These are phyloP conservation scores for Amaranthus palmeri DNA, from an alignment of 148 eudicot genomes.

Conservation along the genomic window DNA sequence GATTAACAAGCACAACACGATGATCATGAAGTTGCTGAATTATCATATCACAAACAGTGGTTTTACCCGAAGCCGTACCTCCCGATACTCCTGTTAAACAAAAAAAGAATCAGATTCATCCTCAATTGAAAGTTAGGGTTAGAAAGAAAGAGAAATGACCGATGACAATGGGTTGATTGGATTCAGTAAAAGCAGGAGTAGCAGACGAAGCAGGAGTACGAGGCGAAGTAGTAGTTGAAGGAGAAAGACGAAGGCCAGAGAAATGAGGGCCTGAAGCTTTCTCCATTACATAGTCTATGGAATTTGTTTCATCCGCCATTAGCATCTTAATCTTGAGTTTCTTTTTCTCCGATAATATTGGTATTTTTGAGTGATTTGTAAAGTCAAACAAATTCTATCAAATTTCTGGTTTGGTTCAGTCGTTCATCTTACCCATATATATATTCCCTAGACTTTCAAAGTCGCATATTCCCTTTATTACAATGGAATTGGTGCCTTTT, in stretches of 20 bases:
- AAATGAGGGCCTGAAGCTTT: slow-evolving; percentile 92
- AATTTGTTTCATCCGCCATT: slow-evolving; percentile 56
- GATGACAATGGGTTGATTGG: slow-evolving; percentile 78
- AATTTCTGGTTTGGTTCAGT: no score
- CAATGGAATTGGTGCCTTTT: no score
- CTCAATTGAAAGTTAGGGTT: slow-evolving; percentile 5
- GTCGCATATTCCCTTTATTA: no score
- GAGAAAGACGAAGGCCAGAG: slow-evolving; percentile 73
- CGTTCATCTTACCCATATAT: no score
- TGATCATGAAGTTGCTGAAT: slow-evolving; percentile 99
- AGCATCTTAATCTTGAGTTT: no score
- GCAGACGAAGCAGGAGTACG: slow-evolving; percentile 30
- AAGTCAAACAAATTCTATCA: no score
- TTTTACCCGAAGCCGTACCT: slow-evolving; percentile 97
- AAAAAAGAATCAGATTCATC: not conserved
- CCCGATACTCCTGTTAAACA: slow-evolving; percentile 78
- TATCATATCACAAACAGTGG: slow-evolving; percentile 88
- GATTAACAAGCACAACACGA: slow-evolving; percentile 94
- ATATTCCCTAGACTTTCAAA: no score
- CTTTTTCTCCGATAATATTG: no score
- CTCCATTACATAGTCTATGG: slow-evolving; percentile 77
- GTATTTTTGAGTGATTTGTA: no score
- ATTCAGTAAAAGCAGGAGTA: slow-evolving; percentile 17
- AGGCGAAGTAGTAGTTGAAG: slow-evolving; percentile 40
- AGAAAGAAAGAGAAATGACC: slow-evolving; percentile 33